These are phyloP conservation scores for Rhodotorula sp. DNA, from an alignment of 1,284 basidiomycete genomes.

Conservation along the genomic window DNA sequence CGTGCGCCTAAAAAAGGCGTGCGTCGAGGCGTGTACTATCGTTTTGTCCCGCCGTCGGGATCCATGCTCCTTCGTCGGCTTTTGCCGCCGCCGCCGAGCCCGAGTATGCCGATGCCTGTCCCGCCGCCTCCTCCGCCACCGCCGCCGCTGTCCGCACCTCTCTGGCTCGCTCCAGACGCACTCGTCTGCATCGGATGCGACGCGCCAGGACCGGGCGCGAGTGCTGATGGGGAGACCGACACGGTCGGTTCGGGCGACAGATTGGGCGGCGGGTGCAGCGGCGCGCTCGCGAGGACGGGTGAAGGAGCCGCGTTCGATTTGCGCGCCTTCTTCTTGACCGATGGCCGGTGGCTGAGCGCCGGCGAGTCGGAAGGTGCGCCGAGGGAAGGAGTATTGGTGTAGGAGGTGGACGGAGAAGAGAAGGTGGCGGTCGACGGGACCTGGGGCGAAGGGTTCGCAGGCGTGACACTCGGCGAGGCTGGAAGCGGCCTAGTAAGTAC, in stretches of 20 bases:
- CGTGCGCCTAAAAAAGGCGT: too few species aligned
- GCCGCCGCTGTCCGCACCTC: background rate
- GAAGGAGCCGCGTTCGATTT: background rate
- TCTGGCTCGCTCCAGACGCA: too few species aligned
- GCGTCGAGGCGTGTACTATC: too few species aligned
- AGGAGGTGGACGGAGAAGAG: background rate
- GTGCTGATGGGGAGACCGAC: background rate
- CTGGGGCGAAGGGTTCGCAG: background rate
- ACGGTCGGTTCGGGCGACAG: background rate
- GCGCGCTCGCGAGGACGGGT: background rate
- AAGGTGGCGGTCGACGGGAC: background rate
- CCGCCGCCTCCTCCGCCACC: background rate
- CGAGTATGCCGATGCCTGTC: background rate
- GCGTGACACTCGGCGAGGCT: constrained; percentile 9
- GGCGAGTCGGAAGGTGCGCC: background rate
- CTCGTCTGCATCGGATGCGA: too few species aligned
- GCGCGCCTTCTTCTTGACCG: constrained; percentile 18
- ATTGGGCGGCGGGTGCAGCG: background rate
- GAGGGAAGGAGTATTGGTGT: background rate
- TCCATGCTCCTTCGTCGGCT: background rate
- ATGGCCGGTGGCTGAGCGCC: background rate
- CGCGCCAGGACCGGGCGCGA: too few species aligned
- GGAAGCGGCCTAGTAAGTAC: accelerated
- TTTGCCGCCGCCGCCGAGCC: background rate
- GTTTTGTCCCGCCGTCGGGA: background rate